Percentiles rank a stretch among this genome's conserved stretches.
Conservation (phyloP, 371 early-diverging fungal species). For the Blakeslea trispora region DNA sequence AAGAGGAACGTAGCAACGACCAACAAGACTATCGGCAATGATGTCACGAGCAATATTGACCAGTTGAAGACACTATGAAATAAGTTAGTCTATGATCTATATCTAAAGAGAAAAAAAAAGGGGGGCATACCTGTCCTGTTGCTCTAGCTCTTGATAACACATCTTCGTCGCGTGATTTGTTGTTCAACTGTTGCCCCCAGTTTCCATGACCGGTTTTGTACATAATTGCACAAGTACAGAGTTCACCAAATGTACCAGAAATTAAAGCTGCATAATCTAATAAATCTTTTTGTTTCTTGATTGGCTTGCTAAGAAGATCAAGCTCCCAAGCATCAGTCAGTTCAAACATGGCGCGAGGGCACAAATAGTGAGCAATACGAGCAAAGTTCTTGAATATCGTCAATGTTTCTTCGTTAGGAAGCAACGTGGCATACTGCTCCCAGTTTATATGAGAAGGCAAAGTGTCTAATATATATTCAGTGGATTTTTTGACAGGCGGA, state of each 20-base stretch:
- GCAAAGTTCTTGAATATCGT: conserved; percentile 36
- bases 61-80: conserved; percentile 52
- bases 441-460: conserved; percentile 34
- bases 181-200: conserved; percentile 27
- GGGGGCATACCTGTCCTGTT: conserved; percentile 47
- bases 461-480: background rate
- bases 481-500: background rate
- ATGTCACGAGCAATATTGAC: conserved; percentile 62
- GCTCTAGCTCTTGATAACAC: conserved; percentile 45
- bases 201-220: conserved; percentile 45
- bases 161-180: conserved; percentile 26
- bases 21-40: conserved; percentile 48
- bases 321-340: conserved; percentile 52
- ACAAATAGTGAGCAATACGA: conserved; percentile 44
- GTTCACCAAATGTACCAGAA: conserved; percentile 59
- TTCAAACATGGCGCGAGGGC: conserved; percentile 45
- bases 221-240: conserved; percentile 45
- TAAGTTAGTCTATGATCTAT: background rate
- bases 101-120: background rate
- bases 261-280: conserved; percentile 48
- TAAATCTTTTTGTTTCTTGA: conserved; percentile 44
- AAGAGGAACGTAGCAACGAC: conserved; percentile 53
- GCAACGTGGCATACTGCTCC: conserved; percentile 23
- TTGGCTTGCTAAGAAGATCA: conserved; percentile 40
- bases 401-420: conserved; percentile 26